A percentile compares a stretch with the other conserved stretches of the same genome.
Conservation (phyloP, 2,329 filamentous ascomycete species). For the Calonectria honghensis region DNA sequence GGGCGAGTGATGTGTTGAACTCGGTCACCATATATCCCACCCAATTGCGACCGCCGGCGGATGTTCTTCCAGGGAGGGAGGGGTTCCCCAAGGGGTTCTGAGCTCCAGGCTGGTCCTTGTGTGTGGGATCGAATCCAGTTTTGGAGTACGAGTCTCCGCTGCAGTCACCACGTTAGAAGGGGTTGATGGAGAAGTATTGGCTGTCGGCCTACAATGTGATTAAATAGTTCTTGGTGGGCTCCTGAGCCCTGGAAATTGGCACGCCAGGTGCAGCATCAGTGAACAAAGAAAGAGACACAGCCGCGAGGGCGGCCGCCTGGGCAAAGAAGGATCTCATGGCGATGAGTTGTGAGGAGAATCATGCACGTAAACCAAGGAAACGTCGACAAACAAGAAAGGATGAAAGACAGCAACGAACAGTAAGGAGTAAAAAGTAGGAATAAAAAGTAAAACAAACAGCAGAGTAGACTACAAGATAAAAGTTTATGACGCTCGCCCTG, state of each 20-base stretch:
- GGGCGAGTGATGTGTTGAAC: conserved; percentile 22
- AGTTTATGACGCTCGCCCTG: neutral
- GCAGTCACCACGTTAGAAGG: neutral
- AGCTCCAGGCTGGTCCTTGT: conserved; percentile 23
- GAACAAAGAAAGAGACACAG: neutral
- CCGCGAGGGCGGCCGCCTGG: neutral
- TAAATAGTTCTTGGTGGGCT: conserved; percentile 17
- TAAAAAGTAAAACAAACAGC: neutral
- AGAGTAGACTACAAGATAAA: neutral
- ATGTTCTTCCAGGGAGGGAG: conserved; percentile 23
- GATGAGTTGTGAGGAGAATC: neutral
- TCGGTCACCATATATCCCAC: conserved; percentile 35
- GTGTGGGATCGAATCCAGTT: conserved; percentile 27
- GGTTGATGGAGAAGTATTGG: neutral
- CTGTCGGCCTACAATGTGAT: conserved; percentile 24
- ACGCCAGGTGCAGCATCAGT: conserved; percentile 2
- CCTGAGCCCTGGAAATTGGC: neutral
- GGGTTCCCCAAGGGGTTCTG: conserved; percentile 31
- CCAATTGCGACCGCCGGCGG: conserved; percentile 33
- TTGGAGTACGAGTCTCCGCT: conserved; percentile 37
- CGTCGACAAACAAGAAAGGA: neutral
- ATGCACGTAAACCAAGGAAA: neutral
- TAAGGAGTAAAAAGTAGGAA: neutral
- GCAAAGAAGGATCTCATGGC: conserved; percentile 8
- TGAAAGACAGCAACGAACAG: too few species aligned